A percentile compares a stretch with the other conserved stretches of the same genome.
phyloP scores from a whole-genome alignment of 192 early-diverging fungal genomes.

The Backusella morwellensis region DNA sequence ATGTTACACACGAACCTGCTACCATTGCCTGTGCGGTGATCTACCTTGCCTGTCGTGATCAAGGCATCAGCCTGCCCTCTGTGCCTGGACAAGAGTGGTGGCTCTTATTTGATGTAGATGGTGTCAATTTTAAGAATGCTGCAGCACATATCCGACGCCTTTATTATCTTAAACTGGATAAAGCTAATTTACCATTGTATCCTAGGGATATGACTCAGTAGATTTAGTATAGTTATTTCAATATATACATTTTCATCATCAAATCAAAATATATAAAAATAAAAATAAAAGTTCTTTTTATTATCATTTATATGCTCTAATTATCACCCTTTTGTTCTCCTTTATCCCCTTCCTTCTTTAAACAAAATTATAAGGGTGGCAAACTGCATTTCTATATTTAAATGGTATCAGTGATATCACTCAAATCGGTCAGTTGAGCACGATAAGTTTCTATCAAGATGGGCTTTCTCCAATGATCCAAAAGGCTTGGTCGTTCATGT shows the following conservation, averaged over 20 bases:
- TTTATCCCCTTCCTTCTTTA: not conserved
- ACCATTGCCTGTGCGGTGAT: constrained; percentile 87
- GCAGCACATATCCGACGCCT: constrained; percentile 61
- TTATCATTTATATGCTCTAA: not conserved
- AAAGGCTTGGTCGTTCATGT: constrained; percentile 3
- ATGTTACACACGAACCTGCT: constrained; percentile 75
- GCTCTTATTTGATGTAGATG: constrained; percentile 28
- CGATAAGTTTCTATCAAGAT: constrained; percentile 5
- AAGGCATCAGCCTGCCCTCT: constrained; percentile 61
- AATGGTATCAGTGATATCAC: not conserved
- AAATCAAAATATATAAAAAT: not conserved
- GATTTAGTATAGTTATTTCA: not conserved
- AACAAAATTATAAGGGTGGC: not conserved
- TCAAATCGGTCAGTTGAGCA: constrained; percentile 6
- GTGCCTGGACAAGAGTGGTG: constrained; percentile 30
- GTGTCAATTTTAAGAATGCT: constrained; percentile 45
- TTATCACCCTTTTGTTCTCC: not conserved
- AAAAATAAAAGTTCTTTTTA: not conserved
- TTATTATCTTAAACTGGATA: constrained; percentile 49
- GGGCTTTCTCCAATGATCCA: not conserved
- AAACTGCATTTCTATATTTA: not conserved
- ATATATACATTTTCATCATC: not conserved
- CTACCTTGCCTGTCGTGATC: constrained; percentile 72
- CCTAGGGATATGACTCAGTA: constrained; percentile 42
- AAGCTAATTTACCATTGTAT: constrained; percentile 55